Percentiles rank a stretch among this genome's conserved stretches.
These are phyloP conservation scores for Suhomyces wounanorum DNA, from an alignment of 1,139 yeast genomes.

Conservation along the genomic window DNA sequence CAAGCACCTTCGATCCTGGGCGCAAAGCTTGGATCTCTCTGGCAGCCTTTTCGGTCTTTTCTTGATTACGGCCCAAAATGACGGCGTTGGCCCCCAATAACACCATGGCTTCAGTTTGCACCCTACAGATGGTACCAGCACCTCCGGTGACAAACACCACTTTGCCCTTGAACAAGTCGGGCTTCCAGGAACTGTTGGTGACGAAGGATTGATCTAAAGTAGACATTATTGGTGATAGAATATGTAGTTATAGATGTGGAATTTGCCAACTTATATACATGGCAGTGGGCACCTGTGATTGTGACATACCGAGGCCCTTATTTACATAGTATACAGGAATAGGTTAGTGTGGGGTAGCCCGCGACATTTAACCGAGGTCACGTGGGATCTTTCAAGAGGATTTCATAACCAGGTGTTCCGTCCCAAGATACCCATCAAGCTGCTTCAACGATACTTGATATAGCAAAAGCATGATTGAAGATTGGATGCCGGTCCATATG, in stretches of 20 bases:
- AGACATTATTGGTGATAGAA: conserved; percentile 11
- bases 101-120: conserved; percentile 81
- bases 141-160: conserved; percentile 94
- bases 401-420: background rate
- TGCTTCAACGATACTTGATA: conserved; percentile 65
- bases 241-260: background rate
- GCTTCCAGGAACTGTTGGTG: conserved; percentile 44
- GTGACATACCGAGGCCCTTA: conserved; percentile 6
- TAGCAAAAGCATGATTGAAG: conserved; percentile 88
- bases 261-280: conserved; percentile 6
- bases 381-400: background rate
- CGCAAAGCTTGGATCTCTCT: conserved; percentile 60
- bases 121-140: conserved; percentile 88
- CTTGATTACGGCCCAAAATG: conserved; percentile 73
- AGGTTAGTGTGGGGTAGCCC: background rate
- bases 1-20: conserved; percentile 62
- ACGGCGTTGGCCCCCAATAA: conserved; percentile 84
- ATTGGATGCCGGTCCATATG: conserved; percentile 95
- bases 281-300: conserved; percentile 1
- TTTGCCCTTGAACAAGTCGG: conserved; percentile 72
- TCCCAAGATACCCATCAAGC: conserved; percentile 26
- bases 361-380: background rate
- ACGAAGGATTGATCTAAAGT: conserved; percentile 33
- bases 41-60: conserved; percentile 67
- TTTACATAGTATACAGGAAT: conserved; percentile 4